A percentile compares a stretch with the other conserved stretches of the same genome.
Conservation (phyloP, 306 rosid genomes). For the Biancaea sappan region DNA sequence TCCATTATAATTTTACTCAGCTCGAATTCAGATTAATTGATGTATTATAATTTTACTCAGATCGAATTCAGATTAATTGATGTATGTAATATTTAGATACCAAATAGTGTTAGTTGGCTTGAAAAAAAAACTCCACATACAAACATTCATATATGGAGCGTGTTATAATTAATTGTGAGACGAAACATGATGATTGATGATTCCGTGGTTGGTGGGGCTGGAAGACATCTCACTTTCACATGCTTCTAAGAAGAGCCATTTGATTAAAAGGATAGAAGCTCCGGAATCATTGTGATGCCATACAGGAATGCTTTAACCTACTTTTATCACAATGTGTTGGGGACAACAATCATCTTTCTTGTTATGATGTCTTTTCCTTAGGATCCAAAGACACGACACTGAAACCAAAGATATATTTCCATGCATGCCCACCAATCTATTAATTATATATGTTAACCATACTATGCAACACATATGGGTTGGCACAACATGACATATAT, state of each 20-base stretch:
- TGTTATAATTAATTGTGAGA: neutral
- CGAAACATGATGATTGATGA: conserved; percentile 31
- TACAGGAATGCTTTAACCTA: conserved; percentile 33
- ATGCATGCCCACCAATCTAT: conserved; percentile 17
- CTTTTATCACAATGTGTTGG: conserved; percentile 40
- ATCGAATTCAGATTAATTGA: no score
- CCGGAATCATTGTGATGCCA: conserved; percentile 39
- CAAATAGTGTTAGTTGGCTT: no score
- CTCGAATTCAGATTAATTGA: no score
- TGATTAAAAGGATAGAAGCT: conserved; percentile 36
- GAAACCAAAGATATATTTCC: conserved; percentile 52
- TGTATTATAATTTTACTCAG: no score
- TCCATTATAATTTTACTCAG: no score
- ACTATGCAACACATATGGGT: neutral
- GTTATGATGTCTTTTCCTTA: conserved; percentile 49
- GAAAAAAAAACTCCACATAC: no score
- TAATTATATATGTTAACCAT: no score
- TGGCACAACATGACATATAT: neutral
- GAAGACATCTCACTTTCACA: conserved; percentile 37
- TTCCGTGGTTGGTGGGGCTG: conserved; percentile 22
- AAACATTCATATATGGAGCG: neutral
- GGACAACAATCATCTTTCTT: conserved; percentile 47
- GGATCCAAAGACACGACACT: conserved; percentile 63
- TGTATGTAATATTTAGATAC: no score
- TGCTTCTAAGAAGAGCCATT: conserved; percentile 44